Conservation (phyloP, 495 filamentous ascomycete genomes). For the Hypoxylon lienhwacheense region DNA sequence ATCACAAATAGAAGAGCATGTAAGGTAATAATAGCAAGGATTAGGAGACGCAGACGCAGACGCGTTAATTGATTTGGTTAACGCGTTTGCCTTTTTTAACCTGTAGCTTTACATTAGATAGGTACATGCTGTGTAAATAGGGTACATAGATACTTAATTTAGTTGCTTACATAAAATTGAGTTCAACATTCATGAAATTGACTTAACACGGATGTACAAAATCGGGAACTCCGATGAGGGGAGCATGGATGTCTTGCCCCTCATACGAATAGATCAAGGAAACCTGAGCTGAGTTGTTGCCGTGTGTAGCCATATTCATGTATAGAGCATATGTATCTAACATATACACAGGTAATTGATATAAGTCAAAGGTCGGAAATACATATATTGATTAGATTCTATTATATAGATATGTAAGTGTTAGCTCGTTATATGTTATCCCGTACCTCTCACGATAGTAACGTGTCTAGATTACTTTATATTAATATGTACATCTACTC, state of each 20-base stretch:
- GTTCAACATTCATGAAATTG: background rate
- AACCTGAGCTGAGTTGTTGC: slow-evolving; percentile 3
- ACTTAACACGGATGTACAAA: slow-evolving; percentile 15
- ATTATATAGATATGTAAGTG: too few species aligned
- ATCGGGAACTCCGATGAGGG: slow-evolving; percentile 27
- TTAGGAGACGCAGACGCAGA: slow-evolving; percentile 7
- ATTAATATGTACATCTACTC: slow-evolving; percentile 5
- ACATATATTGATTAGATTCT: too few species aligned
- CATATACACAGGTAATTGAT: too few species aligned
- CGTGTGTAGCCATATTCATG: slow-evolving; percentile 20
- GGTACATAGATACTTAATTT: background rate
- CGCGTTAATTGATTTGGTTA: slow-evolving; percentile 37
- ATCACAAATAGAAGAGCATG: background rate
- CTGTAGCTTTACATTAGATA: slow-evolving; percentile 7
- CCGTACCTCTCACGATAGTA: too few species aligned
- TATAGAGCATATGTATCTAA: too few species aligned
- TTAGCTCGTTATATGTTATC: too few species aligned
- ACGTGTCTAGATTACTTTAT: background rate
- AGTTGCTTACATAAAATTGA: background rate
- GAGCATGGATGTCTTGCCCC: background rate
- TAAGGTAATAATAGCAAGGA: background rate
- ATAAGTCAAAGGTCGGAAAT: too few species aligned
- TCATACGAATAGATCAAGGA: slow-evolving; percentile 14
- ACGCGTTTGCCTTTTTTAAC: slow-evolving; percentile 29
- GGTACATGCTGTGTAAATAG: background rate